phyloP scores from a whole-genome alignment of 139 green algal genomes.

The Auxenochlorella pyrenoidosa region DNA sequence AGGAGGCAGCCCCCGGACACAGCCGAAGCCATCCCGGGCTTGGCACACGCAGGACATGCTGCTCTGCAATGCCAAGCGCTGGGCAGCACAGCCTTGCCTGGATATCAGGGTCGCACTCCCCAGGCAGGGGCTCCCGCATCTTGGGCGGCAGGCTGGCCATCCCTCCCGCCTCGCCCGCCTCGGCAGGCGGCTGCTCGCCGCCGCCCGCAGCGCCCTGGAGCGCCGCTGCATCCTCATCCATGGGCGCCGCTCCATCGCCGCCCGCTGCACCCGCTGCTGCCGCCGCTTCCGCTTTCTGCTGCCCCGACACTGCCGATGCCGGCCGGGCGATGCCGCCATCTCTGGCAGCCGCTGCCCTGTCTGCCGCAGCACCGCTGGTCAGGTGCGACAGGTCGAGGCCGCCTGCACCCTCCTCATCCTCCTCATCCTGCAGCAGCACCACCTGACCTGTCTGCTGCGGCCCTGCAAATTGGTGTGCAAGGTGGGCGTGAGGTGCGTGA shows the following conservation, averaged over 20 bases:
- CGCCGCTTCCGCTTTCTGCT: too few species aligned
- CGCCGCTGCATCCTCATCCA: background rate
- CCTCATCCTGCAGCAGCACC: constrained; percentile 13
- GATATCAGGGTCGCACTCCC: constrained; percentile 9
- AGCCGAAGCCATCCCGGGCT: too few species aligned
- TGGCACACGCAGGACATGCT: too few species aligned
- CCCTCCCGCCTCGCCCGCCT: background rate
- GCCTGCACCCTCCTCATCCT: background rate
- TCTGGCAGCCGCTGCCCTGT: background rate
- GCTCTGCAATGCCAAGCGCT: too few species aligned
- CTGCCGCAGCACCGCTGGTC: background rate
- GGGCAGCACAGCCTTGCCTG: background rate
- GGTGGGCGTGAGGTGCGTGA: too few species aligned
- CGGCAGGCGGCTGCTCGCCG: constrained; percentile 19
- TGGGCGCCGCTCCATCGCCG: background rate
- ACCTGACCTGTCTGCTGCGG: constrained; percentile 19
- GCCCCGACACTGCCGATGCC: background rate
- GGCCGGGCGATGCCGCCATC: background rate
- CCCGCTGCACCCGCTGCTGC: background rate
- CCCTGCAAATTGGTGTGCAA: background rate
- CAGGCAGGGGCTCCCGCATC: constrained; percentile 23
- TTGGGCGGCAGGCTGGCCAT: constrained; percentile 33
- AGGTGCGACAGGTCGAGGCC: constrained; percentile 33
- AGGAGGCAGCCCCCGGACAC: too few species aligned
- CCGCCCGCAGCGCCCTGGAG: background rate